A percentile compares a stretch with the other conserved stretches of the same genome.
Conservation (phyloP, 2,329 filamentous ascomycete species). For the Colletotrichum eleusines region DNA sequence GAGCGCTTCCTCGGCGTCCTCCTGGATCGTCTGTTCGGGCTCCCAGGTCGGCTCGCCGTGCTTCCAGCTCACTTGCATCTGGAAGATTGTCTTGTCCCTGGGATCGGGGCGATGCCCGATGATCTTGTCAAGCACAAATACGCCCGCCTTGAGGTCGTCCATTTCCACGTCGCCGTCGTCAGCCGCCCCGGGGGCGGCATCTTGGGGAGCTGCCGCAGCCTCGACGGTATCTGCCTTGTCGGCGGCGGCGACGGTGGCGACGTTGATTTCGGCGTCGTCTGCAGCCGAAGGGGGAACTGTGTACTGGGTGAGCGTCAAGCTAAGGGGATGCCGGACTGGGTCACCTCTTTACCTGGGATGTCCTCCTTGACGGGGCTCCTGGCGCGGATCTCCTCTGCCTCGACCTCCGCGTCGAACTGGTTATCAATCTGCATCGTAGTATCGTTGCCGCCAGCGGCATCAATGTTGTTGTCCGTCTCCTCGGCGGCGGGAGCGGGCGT, state of each 20-base stretch:
- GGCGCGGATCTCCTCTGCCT: slow-evolving; percentile 14
- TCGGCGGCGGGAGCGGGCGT: slow-evolving; percentile 8
- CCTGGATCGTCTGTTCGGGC: slow-evolving; percentile 50
- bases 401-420: slow-evolving; percentile 24
- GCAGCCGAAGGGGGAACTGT: slow-evolving; percentile 7
- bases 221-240: slow-evolving; percentile 22
- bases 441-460: slow-evolving; percentile 22
- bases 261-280: slow-evolving; percentile 26
- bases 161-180: slow-evolving; percentile 22
- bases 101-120: slow-evolving; percentile 31
- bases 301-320: not conserved
- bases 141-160: slow-evolving; percentile 19
- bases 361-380: slow-evolving; percentile 26
- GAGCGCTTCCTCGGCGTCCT: slow-evolving; percentile 49
- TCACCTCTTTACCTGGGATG: slow-evolving; percentile 6
- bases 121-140: slow-evolving; percentile 36
- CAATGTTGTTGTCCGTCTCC: not conserved
- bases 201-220: slow-evolving; percentile 16
- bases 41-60: slow-evolving; percentile 50
- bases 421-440: slow-evolving; percentile 23
- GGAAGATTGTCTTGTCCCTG: slow-evolving; percentile 44
- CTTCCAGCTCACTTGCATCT: slow-evolving; percentile 50
- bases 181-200: not conserved
- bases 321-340: too few species aligned
- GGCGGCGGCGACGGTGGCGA: slow-evolving; percentile 16